Evolutionary conservation across 2,329 filamentous ascomycete genomes (phyloP).

Genomic region (Chrysosporium queenslandicum): DNA sequence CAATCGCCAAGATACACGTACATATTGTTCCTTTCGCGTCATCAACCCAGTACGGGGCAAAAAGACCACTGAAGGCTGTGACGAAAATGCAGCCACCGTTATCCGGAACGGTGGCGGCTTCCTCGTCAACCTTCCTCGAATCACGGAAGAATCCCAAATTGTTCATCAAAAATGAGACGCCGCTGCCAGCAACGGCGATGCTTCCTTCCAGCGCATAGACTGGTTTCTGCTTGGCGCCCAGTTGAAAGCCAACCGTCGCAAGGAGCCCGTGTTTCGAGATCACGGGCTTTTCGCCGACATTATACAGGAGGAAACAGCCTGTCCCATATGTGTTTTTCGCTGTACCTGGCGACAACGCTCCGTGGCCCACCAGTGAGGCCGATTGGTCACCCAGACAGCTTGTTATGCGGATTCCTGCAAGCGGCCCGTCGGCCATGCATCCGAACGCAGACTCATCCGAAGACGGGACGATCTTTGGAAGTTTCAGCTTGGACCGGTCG

Average conservation of each 20-base stretch:
- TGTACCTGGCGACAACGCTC: slow-evolving; percentile 68
- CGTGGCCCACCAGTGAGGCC: slow-evolving; percentile 73
- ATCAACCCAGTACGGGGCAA: slow-evolving; percentile 91
- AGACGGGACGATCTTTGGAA: slow-evolving; percentile 77
- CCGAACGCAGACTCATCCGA: slow-evolving; percentile 67
- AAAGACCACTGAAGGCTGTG: slow-evolving; percentile 81
- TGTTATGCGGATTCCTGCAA: slow-evolving; percentile 64
- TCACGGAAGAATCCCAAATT: slow-evolving; percentile 54
- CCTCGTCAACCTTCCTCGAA: slow-evolving; percentile 53
- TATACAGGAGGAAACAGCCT: slow-evolving; percentile 81
- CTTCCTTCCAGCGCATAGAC: slow-evolving; percentile 77
- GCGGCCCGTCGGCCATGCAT: slow-evolving; percentile 50
- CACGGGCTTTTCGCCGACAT: slow-evolving; percentile 74
- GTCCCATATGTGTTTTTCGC: slow-evolving; percentile 91
- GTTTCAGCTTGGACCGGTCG: slow-evolving; percentile 56
- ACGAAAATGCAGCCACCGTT: slow-evolving; percentile 80
- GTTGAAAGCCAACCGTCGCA: slow-evolving; percentile 79
- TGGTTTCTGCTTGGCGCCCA: slow-evolving; percentile 56
- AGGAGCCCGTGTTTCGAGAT: slow-evolving; percentile 74
- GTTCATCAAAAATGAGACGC: slow-evolving; percentile 64
- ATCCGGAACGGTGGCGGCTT: slow-evolving; percentile 56
- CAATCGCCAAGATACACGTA: slow-evolving; percentile 11
- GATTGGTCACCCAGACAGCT: slow-evolving; percentile 83
- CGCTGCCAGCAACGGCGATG: slow-evolving; percentile 70
- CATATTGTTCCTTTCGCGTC: slow-evolving; percentile 73